Evolutionary conservation across 23 red algal species (phyloP).

Genomic region (Chondrus crispus): DNA sequence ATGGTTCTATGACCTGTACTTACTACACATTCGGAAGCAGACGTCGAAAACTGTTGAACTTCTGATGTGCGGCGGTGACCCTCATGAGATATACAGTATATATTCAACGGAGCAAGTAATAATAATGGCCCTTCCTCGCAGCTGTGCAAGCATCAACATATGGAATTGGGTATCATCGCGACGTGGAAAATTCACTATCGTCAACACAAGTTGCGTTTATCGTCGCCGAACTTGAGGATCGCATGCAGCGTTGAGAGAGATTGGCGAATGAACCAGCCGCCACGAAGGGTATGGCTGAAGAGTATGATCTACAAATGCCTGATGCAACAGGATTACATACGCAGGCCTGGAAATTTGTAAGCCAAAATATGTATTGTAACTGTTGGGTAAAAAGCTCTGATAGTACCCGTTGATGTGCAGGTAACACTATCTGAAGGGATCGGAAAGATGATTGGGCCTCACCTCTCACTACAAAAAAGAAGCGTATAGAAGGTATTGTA

Average conservation of each 20-base stretch:
- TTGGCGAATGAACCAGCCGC: neutral
- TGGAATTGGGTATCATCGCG: neutral
- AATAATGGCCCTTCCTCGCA: neutral
- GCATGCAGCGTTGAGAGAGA: neutral
- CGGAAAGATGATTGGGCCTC: no score
- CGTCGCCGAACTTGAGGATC: neutral
- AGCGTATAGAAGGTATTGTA: no score
- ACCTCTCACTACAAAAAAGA: no score
- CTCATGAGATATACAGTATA: neutral
- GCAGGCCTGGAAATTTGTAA: neutral
- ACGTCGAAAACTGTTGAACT: neutral
- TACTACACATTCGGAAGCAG: neutral
- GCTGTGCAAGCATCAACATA: neutral
- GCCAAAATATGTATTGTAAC: no score
- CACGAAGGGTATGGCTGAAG: neutral
- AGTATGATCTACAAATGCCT: neutral
- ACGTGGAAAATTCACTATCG: neutral
- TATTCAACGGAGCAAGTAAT: neutral
- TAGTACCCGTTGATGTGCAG: no score
- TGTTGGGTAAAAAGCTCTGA: no score
- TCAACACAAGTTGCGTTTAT: neutral
- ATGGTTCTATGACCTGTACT: neutral
- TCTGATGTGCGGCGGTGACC: neutral
- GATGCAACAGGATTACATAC: neutral
- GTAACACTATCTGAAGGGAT: no score